These are phyloP conservation scores for Amylocystis lapponica DNA, from an alignment of 768 basidiomycete genomes.

Conservation along the genomic window DNA sequence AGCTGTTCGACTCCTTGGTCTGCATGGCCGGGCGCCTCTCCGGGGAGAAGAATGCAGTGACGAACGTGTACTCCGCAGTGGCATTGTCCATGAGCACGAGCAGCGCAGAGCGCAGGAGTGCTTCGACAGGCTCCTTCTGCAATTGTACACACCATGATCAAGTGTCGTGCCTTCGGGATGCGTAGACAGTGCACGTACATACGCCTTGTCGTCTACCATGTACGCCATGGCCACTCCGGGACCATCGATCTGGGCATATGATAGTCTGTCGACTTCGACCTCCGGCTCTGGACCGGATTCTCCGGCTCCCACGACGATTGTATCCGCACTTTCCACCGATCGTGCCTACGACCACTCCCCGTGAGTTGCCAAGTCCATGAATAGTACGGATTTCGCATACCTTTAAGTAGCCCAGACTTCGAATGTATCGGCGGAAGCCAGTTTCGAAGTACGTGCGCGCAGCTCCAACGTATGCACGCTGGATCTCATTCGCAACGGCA, in stretches of 20 bases:
- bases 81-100: constrained; percentile 95
- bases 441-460: constrained; percentile 95
- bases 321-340: constrained; percentile 62
- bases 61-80: constrained; percentile 85
- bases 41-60: constrained; percentile 71
- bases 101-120: constrained; percentile 76
- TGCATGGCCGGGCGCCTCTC: constrained; percentile 16
- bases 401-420: constrained; percentile 77
- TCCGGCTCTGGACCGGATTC: constrained; percentile 32
- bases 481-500: constrained; percentile 79
- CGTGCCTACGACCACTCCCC: constrained; percentile 48
- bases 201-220: constrained; percentile 82
- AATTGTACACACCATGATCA: not conserved
- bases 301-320: constrained; percentile 44
- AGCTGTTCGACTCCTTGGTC: constrained; percentile 14
- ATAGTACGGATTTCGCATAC: constrained; percentile 41
- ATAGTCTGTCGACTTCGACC: constrained; percentile 52
- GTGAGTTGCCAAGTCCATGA: not conserved
- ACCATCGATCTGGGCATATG: constrained; percentile 70
- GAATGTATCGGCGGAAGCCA: constrained; percentile 82
- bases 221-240: constrained; percentile 78
- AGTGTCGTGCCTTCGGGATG: not conserved
- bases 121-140: constrained; percentile 81
- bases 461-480: constrained; percentile 76
- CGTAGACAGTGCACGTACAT: constrained; percentile 41